A percentile compares a stretch with the other conserved stretches of the same genome.
phyloP scores from a whole-genome alignment of 148 eudicot species.

The Selenicereus undatus region DNA sequence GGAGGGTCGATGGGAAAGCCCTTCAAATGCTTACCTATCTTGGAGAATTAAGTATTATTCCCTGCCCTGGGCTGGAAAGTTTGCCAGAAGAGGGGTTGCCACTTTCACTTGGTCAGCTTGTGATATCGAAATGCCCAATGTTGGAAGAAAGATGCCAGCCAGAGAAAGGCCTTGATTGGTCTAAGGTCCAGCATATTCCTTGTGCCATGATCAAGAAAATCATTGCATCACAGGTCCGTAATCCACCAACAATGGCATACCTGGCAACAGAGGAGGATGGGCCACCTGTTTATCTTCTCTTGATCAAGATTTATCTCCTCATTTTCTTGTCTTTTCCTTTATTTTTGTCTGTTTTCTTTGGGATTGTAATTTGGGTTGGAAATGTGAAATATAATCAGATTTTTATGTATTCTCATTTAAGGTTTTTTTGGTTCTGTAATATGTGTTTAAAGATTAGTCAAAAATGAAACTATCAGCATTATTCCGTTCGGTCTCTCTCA shows the following conservation, averaged over 20 bases:
- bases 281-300: not conserved
- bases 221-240: not conserved
- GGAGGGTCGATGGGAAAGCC: not conserved
- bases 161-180: conserved; percentile 4
- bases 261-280: too few relatives aligned
- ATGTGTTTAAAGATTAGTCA: too few relatives aligned
- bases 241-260: not conserved
- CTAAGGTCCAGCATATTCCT: conserved; percentile 5
- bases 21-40: not conserved
- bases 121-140: not conserved
- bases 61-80: not conserved
- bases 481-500: too few relatives aligned
- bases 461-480: too few relatives aligned
- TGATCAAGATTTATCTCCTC: too few relatives aligned
- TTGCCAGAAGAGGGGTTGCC: conserved; percentile 12
- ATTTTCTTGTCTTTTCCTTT: too few relatives aligned
- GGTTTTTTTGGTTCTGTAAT: too few relatives aligned
- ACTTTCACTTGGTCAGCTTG: conserved; percentile 1
- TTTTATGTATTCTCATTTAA: too few relatives aligned
- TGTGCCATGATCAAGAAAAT: not conserved
- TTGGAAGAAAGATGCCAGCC: conserved; percentile 5
- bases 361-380: too few relatives aligned
- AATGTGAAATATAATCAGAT: not conserved
- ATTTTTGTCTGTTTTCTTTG: not conserved
- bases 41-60: not conserved